A percentile compares a stretch with the other conserved stretches of the same genome.
Conservation (phyloP, 371 early-diverging fungal genomes). For the Blastocladiella emersonii region DNA sequence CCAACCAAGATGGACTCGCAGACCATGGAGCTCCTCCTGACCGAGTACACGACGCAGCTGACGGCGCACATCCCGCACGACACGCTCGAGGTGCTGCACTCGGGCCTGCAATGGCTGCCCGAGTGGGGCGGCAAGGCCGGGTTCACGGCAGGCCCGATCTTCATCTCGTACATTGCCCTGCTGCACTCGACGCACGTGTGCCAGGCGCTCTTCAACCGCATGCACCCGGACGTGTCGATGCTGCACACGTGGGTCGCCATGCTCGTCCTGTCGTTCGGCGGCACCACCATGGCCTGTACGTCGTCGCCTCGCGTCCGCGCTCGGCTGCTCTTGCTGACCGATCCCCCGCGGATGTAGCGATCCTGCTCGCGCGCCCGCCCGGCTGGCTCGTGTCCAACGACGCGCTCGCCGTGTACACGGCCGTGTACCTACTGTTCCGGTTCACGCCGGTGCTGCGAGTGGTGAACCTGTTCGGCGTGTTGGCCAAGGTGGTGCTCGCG, state of each 20-base stretch:
- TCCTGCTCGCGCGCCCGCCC: not conserved
- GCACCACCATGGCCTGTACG: not conserved
- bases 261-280: not conserved
- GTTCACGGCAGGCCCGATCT: not conserved
- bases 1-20: too few relatives aligned
- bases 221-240: not conserved
- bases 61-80: too few relatives aligned
- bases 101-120: too few relatives aligned
- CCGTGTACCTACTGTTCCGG: conserved; percentile 1
- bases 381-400: not conserved
- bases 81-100: too few relatives aligned
- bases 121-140: too few relatives aligned
- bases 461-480: not conserved
- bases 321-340: not conserved
- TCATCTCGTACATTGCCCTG: too few relatives aligned
- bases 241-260: not conserved
- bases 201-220: not conserved
- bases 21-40: too few relatives aligned
- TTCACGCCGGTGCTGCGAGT: not conserved
- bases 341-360: not conserved
- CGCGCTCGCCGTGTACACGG: not conserved
- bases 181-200: too few relatives aligned
- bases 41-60: too few relatives aligned
- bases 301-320: not conserved
- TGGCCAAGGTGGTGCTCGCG: not conserved